Evolutionary conservation across 768 basidiomycete species (phyloP).

Genomic region (Termitomyces eurrhizus): DNA sequence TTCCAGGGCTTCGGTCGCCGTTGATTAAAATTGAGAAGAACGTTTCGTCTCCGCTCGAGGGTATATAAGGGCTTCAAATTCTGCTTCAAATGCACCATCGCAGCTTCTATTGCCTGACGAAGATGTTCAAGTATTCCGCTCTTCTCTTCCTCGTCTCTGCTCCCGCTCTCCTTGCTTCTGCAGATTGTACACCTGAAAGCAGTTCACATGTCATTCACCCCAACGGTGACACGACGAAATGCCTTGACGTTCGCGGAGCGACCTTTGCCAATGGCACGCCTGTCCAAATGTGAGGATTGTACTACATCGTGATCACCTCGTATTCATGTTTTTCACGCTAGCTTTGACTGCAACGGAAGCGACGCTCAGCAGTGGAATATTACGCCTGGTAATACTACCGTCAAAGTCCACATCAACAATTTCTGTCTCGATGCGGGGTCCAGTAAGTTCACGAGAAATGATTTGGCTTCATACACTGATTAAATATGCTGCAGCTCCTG

Average conservation of each 20-base stretch:
- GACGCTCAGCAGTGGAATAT: constrained; percentile 28
- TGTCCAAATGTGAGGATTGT: constrained; percentile 27
- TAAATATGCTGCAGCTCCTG: constrained; percentile 19
- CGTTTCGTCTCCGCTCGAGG: background rate
- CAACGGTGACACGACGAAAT: constrained; percentile 23
- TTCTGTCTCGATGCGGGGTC: constrained; percentile 34
- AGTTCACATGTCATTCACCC: constrained; percentile 21
- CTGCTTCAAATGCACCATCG: background rate
- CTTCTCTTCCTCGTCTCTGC: constrained; percentile 7
- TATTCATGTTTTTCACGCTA: constrained; percentile 5
- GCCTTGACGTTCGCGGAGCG: constrained; percentile 29
- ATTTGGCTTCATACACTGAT: background rate
- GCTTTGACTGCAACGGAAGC: constrained; percentile 31
- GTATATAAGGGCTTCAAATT: background rate
- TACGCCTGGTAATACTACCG: constrained; percentile 21
- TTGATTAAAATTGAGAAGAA: background rate
- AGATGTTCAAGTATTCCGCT: background rate
- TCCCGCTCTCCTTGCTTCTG: constrained; percentile 5
- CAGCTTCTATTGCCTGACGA: background rate
- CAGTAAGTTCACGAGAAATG: constrained; percentile 14
- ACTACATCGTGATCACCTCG: background rate
- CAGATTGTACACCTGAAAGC: constrained; percentile 5
- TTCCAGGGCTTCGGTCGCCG: background rate
- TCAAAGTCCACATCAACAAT: constrained; percentile 25
- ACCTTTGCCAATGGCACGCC: constrained; percentile 28